A percentile compares a stretch with the other conserved stretches of the same genome.
Evolutionary conservation across 179 eudicot genomes (phyloP).

Genomic region (Beta macrorhiza): DNA sequence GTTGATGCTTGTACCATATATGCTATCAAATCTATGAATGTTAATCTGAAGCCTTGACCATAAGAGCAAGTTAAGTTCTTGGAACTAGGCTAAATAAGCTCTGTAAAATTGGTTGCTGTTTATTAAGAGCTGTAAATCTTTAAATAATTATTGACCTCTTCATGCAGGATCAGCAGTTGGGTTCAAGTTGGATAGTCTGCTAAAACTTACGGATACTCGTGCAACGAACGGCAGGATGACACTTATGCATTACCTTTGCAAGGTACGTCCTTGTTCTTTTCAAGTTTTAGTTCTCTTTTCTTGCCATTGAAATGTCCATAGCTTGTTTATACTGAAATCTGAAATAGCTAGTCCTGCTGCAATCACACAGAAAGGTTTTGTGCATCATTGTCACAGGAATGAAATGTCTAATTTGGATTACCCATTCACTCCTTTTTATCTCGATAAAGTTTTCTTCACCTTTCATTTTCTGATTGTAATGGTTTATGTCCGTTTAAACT

Average conservation of each 20-base stretch:
- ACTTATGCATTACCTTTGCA: slow-evolving; percentile 86
- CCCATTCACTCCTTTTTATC: background rate
- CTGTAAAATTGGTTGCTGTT: background rate
- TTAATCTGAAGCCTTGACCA: background rate
- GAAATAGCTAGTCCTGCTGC: background rate
- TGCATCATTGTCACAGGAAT: background rate
- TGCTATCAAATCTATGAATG: background rate
- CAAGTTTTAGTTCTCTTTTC: slow-evolving; percentile 4
- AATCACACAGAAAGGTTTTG: background rate
- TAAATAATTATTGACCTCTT: slow-evolving; percentile 9
- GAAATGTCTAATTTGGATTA: background rate
- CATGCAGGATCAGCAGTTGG: slow-evolving; percentile 70
- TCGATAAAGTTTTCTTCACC: background rate
- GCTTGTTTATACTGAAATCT: background rate
- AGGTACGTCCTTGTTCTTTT: slow-evolving; percentile 41
- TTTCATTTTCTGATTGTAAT: background rate
- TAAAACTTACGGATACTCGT: slow-evolving; percentile 81
- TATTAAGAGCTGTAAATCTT: background rate
- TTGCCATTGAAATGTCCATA: too few relatives aligned
- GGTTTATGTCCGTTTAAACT: background rate
- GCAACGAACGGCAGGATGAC: slow-evolving; percentile 80
- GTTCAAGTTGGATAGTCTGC: slow-evolving; percentile 81
- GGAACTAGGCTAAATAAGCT: background rate
- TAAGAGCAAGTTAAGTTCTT: background rate
- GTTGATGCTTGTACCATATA: background rate